Conservation (phyloP, 139 green algal genomes). For the Marvania coccoides region DNA sequence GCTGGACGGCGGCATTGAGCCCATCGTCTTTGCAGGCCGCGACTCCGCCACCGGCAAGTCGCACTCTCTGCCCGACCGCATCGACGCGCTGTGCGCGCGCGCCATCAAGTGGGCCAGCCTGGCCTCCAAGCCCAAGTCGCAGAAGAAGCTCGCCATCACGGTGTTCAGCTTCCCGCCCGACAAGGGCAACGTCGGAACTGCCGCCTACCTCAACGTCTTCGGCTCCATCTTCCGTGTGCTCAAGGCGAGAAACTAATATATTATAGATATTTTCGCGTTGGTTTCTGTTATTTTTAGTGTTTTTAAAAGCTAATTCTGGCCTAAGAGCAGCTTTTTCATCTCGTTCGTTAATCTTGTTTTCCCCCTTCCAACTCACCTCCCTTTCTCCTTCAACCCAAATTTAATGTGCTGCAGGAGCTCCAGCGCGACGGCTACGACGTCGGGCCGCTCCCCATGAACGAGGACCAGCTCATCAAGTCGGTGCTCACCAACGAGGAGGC, state of each 20-base stretch:
- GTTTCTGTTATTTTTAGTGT: too few species aligned
- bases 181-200: constrained; percentile 99
- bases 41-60: constrained; percentile 95
- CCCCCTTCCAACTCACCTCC: too few species aligned
- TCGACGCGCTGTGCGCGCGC: constrained; percentile 72
- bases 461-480: constrained; percentile 80
- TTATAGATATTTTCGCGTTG: too few species aligned
- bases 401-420: constrained; percentile 63
- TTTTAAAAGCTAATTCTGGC: too few species aligned
- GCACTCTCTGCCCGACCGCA: constrained; percentile 94
- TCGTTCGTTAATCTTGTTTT: too few species aligned
- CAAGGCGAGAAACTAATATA: constrained; percentile 14
- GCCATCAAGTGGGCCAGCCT: constrained; percentile 96
- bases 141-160: constrained; percentile 97
- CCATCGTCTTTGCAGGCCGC: constrained; percentile 96
- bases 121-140: constrained; percentile 77
- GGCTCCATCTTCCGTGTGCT: constrained; percentile 91
- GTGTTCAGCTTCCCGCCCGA: constrained; percentile 99
- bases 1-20: constrained; percentile 97
- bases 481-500: constrained; percentile 68
- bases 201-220: constrained; percentile 99
- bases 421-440: constrained; percentile 89
- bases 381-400: too few species aligned
- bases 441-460: constrained; percentile 61
- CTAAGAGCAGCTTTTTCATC: too few species aligned